Evolutionary conservation across 1,284 basidiomycete genomes (phyloP), one percentile per base, ranked within the genome.

Genomic region (Sutorius eximius): DNA sequence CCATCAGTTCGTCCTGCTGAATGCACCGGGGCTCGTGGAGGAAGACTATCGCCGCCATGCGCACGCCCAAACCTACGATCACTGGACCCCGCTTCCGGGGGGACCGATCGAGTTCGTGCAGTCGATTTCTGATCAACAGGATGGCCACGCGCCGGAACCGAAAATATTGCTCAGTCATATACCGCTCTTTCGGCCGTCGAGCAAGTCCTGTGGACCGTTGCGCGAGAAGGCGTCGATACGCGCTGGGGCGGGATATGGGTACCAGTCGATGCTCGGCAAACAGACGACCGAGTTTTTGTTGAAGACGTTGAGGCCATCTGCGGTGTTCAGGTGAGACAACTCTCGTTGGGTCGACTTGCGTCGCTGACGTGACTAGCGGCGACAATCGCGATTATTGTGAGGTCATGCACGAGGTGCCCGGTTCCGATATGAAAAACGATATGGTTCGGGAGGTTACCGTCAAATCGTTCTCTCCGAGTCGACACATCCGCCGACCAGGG

Each of bases 351-450:
- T 18, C 42, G 52, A 46, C 42, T 30, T 38, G 20, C 2, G 6
- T 52, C 45, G 36, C 49, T 40, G 56, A 52, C 49, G 33, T 50
- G 18, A 53, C 29, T 64, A 93, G 91, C 65, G 93, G 87, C 9
- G 92, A 95, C 69, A 89, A 95, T 71, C 89, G 90, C 55, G 93
- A 95, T 69, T 92, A 92, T 63, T 95, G 93, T 67, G 88, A 93
- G 59, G 78, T 88, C 58, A 74, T 70, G 37, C 89, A 92, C 68
- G 69, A 74, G 46, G 57, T 75, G 12, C 59, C 60, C 12, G 46
- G 57, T 50, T 55, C 63, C 45, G 67, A 67, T 32, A 56, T 41
- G 63, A 59, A 54, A 45, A n/a, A 38, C n/a, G 27, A 20, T 32
- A 29, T 65, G 4, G 73, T 83, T 45, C 78, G 80, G 44, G 87